Evolutionary conservation across 371 early-diverging fungal species (phyloP).

Genomic region (Zychaea mexicana): DNA sequence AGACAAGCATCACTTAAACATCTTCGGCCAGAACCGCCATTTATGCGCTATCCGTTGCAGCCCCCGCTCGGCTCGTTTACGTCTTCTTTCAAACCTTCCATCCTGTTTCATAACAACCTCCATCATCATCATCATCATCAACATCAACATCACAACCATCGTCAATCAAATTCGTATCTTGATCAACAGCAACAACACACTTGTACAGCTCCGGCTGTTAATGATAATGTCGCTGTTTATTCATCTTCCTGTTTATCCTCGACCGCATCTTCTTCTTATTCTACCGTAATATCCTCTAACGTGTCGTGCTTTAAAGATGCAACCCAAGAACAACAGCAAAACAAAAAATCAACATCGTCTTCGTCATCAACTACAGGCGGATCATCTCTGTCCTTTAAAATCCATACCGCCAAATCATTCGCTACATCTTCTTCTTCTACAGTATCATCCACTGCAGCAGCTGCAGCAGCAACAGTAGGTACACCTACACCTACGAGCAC

Average conservation of each 20-base stretch:
- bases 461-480: neutral
- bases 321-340: neutral
- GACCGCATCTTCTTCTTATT: too few species aligned
- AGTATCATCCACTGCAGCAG: neutral
- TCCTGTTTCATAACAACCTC: neutral
- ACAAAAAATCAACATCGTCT: too few species aligned
- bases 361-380: neutral
- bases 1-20: constrained; percentile 8
- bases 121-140: neutral
- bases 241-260: too few species aligned
- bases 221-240: too few species aligned
- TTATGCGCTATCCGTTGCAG: constrained; percentile 6
- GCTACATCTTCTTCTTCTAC: neutral
- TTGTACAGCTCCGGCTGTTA: too few species aligned
- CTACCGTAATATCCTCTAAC: too few species aligned
- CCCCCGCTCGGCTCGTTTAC: constrained; percentile 12
- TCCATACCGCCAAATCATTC: neutral
- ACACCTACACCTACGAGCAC: neutral
- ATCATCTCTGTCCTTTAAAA: neutral
- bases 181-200: too few species aligned
- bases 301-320: too few species aligned
- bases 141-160: neutral
- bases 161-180: neutral
- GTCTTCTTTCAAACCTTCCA: neutral
- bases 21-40: constrained; percentile 11